Evolutionary conservation across 139 green algal species (phyloP).

Genomic region (Chlamydomonas schloesseri): DNA sequence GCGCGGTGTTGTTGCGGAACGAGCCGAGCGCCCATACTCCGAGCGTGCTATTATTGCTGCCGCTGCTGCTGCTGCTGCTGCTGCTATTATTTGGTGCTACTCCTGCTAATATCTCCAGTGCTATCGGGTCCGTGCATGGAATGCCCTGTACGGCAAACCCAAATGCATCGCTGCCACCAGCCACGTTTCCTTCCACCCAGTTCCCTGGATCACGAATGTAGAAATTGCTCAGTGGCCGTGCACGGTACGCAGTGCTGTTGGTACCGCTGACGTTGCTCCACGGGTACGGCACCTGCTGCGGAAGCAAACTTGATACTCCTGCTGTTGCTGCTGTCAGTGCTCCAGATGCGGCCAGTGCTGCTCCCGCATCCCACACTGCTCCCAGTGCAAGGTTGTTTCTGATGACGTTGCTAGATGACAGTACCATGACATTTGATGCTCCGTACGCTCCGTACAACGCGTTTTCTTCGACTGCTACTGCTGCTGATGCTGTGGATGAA

Average conservation of each 20-base stretch:
- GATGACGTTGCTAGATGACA: not conserved
- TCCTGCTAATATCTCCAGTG: too few species aligned
- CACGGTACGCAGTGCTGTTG: not conserved
- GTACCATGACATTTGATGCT: constrained; percentile 39
- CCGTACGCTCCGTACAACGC: constrained; percentile 60
- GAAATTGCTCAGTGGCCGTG: constrained; percentile 19
- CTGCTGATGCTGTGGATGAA: not conserved
- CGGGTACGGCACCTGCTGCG: constrained; percentile 48
- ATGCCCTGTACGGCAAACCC: constrained; percentile 47
- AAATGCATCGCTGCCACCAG: constrained; percentile 61
- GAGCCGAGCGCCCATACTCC: not conserved
- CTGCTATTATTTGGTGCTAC: too few species aligned
- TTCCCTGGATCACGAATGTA: constrained; percentile 26
- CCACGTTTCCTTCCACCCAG: constrained; percentile 58
- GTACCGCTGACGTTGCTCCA: not conserved
- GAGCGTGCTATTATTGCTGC: too few species aligned
- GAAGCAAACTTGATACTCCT: constrained; percentile 33
- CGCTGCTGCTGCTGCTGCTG: too few species aligned
- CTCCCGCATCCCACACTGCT: not conserved
- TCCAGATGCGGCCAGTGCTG: not conserved
- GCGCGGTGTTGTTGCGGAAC: constrained; percentile 47
- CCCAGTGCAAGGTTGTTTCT: constrained; percentile 54
- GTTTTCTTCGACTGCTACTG: not conserved
- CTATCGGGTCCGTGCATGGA: not conserved
- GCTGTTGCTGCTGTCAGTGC: too few species aligned